A percentile compares a stretch with the other conserved stretches of the same genome.
These are phyloP conservation scores for Rhododendron ferrugineum DNA, from an alignment of 148 eudicot species.

Conservation along the genomic window DNA sequence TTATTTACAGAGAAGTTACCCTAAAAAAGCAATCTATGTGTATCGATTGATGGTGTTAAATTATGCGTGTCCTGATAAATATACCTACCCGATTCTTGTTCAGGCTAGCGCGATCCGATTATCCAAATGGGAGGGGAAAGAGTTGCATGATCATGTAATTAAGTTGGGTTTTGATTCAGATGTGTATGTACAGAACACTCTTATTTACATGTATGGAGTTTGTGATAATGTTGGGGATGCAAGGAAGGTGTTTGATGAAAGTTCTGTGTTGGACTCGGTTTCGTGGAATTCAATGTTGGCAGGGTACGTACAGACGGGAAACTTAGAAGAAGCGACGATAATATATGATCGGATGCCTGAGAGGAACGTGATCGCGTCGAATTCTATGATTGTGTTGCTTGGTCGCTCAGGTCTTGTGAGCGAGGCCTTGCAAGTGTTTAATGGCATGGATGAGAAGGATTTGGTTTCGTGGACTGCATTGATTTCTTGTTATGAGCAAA, in stretches of 20 bases:
- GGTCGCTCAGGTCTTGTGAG: constrained; percentile 43
- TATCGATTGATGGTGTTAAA: constrained; percentile 42
- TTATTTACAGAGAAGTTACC: constrained; percentile 22
- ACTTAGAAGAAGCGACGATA: constrained; percentile 37
- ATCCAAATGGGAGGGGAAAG: constrained; percentile 36
- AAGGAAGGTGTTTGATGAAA: constrained; percentile 63
- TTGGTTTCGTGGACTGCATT: constrained; percentile 71
- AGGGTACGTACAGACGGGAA: constrained; percentile 45
- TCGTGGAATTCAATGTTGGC: constrained; percentile 78
- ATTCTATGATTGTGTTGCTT: constrained; percentile 63
- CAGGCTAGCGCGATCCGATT: constrained; percentile 34
- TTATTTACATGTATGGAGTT: constrained; percentile 52
- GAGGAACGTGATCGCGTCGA: constrained; percentile 51
- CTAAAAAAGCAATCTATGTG: constrained; percentile 28
- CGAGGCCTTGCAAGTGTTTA: constrained; percentile 47
- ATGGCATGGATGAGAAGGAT: constrained; percentile 45
- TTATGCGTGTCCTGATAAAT: constrained; percentile 36
- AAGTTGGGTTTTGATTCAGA: constrained; percentile 53
- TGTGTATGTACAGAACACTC: constrained; percentile 52
- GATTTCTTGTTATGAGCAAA: constrained; percentile 66
- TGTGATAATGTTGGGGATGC: constrained; percentile 40
- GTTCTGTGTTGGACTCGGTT: constrained; percentile 53
- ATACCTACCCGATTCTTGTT: constrained; percentile 46
- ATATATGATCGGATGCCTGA: constrained; percentile 48
- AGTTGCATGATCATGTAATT: constrained; percentile 56